Percentiles rank a stretch among this genome's conserved stretches.
Conservation (phyloP, 805 yeast species). For the Metschnikowia kunwiensis region DNA sequence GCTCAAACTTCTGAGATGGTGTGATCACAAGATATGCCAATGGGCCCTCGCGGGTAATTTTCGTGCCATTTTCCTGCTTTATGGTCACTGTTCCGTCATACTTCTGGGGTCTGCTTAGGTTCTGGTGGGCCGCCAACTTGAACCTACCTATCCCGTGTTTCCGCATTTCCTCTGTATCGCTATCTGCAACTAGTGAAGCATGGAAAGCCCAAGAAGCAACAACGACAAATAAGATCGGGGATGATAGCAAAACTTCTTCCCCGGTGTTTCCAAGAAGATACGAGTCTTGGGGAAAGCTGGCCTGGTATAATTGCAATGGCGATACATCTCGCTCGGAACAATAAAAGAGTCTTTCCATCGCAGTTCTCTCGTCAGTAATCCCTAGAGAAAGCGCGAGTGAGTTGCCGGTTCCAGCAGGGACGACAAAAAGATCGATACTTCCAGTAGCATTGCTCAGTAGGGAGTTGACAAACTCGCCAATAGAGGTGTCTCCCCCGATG, state of each 20-base stretch:
- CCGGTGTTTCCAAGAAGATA: constrained; percentile 22
- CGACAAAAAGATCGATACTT: constrained; percentile 27
- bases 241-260: constrained; percentile 9
- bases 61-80: constrained; percentile 11
- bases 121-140: constrained; percentile 58
- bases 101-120: constrained; percentile 48
- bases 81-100: constrained; percentile 45
- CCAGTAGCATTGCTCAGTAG: constrained; percentile 18
- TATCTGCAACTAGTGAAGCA: constrained; percentile 77
- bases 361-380: constrained; percentile 22
- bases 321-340: constrained; percentile 12
- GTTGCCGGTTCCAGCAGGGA: constrained; percentile 88
- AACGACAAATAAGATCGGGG: constrained; percentile 45
- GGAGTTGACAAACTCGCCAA: constrained; percentile 69
- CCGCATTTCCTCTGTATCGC: constrained; percentile 67
- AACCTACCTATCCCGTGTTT: constrained; percentile 66
- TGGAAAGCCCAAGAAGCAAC: constrained; percentile 86
- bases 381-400: constrained; percentile 68
- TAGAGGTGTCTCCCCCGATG: constrained; percentile 84
- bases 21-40: constrained; percentile 62
- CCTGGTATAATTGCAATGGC: constrained; percentile 47
- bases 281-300: constrained; percentile 39
- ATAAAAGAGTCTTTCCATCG: constrained; percentile 37
- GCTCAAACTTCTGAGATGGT: constrained; percentile 54
- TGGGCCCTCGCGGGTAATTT: constrained; percentile 19